These are phyloP conservation scores for Camellia granthamiana DNA, from an alignment of 148 eudicot species.

Conservation along the genomic window DNA sequence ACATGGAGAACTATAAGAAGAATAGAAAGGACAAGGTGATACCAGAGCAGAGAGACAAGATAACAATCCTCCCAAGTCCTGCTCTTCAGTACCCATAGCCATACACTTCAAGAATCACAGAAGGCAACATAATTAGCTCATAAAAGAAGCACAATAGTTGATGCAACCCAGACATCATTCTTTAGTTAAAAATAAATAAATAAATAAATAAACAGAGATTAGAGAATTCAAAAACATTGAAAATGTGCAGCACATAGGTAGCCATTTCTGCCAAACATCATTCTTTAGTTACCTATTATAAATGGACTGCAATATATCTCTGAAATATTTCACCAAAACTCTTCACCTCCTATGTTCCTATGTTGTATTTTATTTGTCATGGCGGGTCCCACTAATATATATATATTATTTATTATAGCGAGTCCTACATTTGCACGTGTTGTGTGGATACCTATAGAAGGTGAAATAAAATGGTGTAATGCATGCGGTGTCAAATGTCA, in stretches of 20 bases:
- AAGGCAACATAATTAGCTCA: neutral
- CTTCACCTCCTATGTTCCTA: no score
- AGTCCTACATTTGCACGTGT: no score
- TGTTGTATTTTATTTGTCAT: no score
- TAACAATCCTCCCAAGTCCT: constrained; percentile 43
- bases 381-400: no score
- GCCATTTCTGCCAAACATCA: neutral
- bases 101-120: constrained; percentile 42
- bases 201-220: neutral
- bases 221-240: neutral
- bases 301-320: no score
- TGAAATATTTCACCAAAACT: no score
- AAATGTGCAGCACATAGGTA: neutral
- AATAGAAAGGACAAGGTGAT: constrained; percentile 13
- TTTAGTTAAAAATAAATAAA: no score
- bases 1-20: neutral
- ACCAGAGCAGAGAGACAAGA: constrained; percentile 54
- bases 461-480: no score
- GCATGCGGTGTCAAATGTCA: no score
- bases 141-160: neutral
- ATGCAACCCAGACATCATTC: neutral
- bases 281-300: neutral
- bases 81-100: constrained; percentile 40
- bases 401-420: no score
- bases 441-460: no score